Evolutionary conservation across 1,139 yeast genomes (phyloP).

Genomic region (Pichia norvegensis): DNA sequence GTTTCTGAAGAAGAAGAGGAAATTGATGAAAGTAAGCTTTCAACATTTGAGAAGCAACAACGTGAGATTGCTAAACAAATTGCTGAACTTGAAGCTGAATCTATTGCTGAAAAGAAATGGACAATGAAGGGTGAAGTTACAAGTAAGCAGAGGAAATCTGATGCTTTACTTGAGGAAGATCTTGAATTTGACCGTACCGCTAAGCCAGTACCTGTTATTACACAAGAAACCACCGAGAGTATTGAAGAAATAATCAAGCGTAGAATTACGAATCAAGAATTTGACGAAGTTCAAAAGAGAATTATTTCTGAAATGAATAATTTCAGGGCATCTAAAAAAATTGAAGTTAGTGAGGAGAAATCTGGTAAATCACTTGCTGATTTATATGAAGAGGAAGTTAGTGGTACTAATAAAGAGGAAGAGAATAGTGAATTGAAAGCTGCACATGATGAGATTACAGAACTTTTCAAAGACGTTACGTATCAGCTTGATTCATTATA

Average conservation of each 20-base stretch:
- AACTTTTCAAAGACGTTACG: conserved; percentile 53
- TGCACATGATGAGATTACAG: conserved; percentile 73
- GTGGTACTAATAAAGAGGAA: conserved; percentile 27
- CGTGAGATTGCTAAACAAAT: conserved; percentile 69
- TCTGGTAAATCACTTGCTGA: conserved; percentile 87
- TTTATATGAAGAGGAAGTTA: conserved; percentile 79
- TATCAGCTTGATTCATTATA: conserved; percentile 80
- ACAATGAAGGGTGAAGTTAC: conserved; percentile 87
- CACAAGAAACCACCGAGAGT: conserved; percentile 77
- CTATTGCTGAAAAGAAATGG: conserved; percentile 90
- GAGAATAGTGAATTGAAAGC: conserved; percentile 52
- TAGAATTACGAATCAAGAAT: conserved; percentile 65
- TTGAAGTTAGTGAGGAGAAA: conserved; percentile 76
- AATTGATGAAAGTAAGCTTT: conserved; percentile 36
- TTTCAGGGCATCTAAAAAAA: conserved; percentile 41
- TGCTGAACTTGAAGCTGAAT: conserved; percentile 70
- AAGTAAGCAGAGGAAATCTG: conserved; percentile 73
- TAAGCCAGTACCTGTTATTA: conserved; percentile 87
- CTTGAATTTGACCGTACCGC: conserved; percentile 67
- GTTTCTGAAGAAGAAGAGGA: conserved; percentile 36
- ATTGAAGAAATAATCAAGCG: conserved; percentile 83
- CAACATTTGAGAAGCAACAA: conserved; percentile 83
- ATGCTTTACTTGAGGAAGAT: conserved; percentile 65
- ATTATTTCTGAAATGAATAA: conserved; percentile 54
- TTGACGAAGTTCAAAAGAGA: conserved; percentile 79